Evolutionary conservation across 768 basidiomycete genomes (phyloP).

Genomic region (Pleurotus citrinopileatus): DNA sequence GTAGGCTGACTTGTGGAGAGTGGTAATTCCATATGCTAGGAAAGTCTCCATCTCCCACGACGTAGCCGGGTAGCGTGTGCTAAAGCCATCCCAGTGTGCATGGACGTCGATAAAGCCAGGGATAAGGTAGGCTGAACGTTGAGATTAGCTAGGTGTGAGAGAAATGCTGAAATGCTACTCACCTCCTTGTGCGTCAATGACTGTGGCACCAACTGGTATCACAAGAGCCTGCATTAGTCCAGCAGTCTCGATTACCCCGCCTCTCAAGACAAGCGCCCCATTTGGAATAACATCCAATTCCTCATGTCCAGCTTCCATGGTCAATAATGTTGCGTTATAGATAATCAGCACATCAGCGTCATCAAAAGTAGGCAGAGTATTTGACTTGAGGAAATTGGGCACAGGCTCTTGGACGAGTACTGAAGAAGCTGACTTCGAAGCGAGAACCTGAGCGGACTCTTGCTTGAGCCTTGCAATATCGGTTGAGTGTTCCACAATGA

Average conservation of each 20-base stretch:
- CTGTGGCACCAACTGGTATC: slow-evolving; percentile 36
- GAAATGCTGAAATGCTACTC: slow-evolving; percentile 13
- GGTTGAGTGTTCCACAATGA: slow-evolving; percentile 57
- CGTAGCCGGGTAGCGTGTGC: slow-evolving; percentile 50
- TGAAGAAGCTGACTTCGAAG: slow-evolving; percentile 1
- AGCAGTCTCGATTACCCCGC: slow-evolving; percentile 56
- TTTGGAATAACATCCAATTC: slow-evolving; percentile 47
- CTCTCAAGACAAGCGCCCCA: slow-evolving; percentile 51
- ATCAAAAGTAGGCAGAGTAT: background rate
- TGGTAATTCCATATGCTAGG: slow-evolving; percentile 75
- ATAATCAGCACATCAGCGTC: slow-evolving; percentile 53
- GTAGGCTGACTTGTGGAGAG: slow-evolving; percentile 65
- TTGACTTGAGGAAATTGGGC: background rate
- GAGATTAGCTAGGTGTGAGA: background rate
- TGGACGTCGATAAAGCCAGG: slow-evolving; percentile 79
- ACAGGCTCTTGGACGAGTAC: background rate
- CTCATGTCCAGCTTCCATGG: slow-evolving; percentile 57
- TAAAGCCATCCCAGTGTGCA: slow-evolving; percentile 67
- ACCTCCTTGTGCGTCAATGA: slow-evolving; percentile 66
- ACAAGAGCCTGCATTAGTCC: slow-evolving; percentile 29
- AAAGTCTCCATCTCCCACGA: slow-evolving; percentile 78
- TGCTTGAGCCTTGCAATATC: slow-evolving; percentile 57
- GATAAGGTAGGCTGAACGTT: slow-evolving; percentile 50
- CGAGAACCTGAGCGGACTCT: slow-evolving; percentile 35
- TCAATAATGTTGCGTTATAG: slow-evolving; percentile 66